Conservation (phyloP, 1,139 yeast genomes). For the Starmera stellimalicola region DNA sequence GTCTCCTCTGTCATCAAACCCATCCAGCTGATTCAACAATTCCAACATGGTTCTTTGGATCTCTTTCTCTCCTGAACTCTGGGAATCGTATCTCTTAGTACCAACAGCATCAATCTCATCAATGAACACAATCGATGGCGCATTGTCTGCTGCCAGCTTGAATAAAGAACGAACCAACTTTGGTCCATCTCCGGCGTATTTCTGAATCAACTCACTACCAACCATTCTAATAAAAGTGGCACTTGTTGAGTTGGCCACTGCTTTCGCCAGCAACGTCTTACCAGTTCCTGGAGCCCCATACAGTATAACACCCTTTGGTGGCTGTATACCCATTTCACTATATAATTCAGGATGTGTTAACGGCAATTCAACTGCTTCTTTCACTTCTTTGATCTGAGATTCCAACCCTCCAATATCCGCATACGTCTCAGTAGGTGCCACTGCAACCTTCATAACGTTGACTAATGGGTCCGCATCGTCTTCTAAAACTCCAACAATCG, state of each 20-base stretch:
- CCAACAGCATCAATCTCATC: slow-evolving; percentile 99
- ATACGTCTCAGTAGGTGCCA: slow-evolving; percentile 93
- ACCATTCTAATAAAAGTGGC: slow-evolving; percentile 95
- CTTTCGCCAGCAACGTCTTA: slow-evolving; percentile 91
- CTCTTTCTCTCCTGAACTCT: slow-evolving; percentile 96
- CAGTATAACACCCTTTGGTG: slow-evolving; percentile 96
- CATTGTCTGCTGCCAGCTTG: slow-evolving; percentile 94
- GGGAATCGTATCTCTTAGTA: slow-evolving; percentile 90
- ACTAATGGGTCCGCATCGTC: slow-evolving; percentile 99
- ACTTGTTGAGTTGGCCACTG: slow-evolving; percentile 96
- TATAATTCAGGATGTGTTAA: slow-evolving; percentile 95
- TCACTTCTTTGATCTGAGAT: slow-evolving; percentile 92
- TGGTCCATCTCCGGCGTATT: slow-evolving; percentile 97
- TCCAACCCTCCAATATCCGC: slow-evolving; percentile 98
- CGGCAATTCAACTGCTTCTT: slow-evolving; percentile 96
- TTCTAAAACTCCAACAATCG: slow-evolving; percentile 89
- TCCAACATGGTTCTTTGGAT: slow-evolving; percentile 99
- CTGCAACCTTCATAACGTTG: slow-evolving; percentile 93
- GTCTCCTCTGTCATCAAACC: slow-evolving; percentile 97
- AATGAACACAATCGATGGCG: slow-evolving; percentile 95
- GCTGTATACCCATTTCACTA: slow-evolving; percentile 98
- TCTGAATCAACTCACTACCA: slow-evolving; percentile 94
- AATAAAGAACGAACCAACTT: slow-evolving; percentile 89
- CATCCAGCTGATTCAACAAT: slow-evolving; percentile 90
- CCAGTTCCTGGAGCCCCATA: slow-evolving; percentile 99